Conservation (phyloP, 352 stramenopile species). For the Globisporangium sylvaticum region DNA sequence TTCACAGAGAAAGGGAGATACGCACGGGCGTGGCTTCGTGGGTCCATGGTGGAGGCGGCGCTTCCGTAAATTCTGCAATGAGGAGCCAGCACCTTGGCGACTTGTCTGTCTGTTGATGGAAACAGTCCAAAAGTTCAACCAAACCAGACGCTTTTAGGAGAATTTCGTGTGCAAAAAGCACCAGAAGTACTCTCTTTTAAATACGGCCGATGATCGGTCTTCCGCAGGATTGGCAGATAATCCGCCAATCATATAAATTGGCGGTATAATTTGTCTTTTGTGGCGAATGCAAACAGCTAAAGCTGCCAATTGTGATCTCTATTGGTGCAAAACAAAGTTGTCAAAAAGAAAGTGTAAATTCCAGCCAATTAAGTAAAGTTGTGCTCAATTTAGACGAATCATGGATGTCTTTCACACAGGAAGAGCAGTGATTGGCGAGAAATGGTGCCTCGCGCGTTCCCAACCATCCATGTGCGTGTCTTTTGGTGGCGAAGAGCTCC, state of each 20-base stretch:
- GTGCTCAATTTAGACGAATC: not conserved
- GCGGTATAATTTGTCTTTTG: not conserved
- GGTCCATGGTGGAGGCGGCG: slow-evolving; percentile 7
- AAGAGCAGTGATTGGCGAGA: slow-evolving; percentile 2
- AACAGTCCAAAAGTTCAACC: slow-evolving; percentile 20
- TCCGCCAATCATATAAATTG: not conserved
- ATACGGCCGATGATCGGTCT: no score
- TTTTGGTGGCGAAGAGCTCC: slow-evolving; percentile 19
- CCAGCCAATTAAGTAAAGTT: not conserved
- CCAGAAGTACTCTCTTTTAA: no score
- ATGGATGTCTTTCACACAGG: not conserved
- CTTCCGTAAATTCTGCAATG: not conserved
- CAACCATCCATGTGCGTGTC: slow-evolving; percentile 22
- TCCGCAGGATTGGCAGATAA: not conserved
- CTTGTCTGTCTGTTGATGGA: slow-evolving; percentile 10
- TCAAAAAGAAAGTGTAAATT: not conserved
- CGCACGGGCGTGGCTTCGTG: slow-evolving; percentile 1
- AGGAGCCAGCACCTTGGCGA: not conserved
- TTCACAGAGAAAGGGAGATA: not conserved
- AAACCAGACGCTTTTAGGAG: not conserved
- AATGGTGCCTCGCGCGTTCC: slow-evolving; percentile 11
- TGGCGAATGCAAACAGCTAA: not conserved
- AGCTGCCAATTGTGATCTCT: not conserved
- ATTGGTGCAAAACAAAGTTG: not conserved
- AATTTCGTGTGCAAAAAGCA: no score